phyloP scores from a whole-genome alignment of 768 basidiomycete genomes.

The Crucibulum laeve region DNA sequence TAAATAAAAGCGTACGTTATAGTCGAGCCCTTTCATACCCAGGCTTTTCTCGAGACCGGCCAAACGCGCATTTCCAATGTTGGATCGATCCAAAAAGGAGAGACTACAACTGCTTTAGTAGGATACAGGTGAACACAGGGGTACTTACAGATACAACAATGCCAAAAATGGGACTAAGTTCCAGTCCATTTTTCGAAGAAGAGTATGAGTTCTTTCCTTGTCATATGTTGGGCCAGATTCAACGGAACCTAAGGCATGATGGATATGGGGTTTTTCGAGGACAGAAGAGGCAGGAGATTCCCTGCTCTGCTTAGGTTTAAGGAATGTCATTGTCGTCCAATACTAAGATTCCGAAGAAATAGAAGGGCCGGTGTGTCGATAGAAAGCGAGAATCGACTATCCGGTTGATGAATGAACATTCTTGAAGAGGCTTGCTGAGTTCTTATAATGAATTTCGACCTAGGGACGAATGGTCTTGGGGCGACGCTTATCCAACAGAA shows the following conservation, averaged over 20 bases:
- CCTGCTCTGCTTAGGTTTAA: conserved; percentile 11
- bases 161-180: conserved; percentile 26
- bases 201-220: conserved; percentile 5
- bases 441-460: too few relatives aligned
- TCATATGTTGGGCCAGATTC: conserved; percentile 13
- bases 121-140: not conserved
- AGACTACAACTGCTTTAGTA: conserved; percentile 12
- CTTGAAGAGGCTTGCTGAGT: too few relatives aligned
- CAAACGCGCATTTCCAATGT: conserved; percentile 27
- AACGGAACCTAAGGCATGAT: conserved; percentile 3
- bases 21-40: conserved; percentile 21
- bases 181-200: conserved; percentile 26
- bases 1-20: conserved; percentile 14
- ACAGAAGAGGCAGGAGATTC: conserved; percentile 9
- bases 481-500: too few relatives aligned
- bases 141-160: conserved; percentile 22
- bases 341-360: too few relatives aligned
- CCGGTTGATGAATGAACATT: too few relatives aligned
- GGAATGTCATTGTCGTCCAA: conserved; percentile 14
- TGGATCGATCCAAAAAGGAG: conserved; percentile 26
- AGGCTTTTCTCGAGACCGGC: conserved; percentile 21
- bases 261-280: conserved; percentile 8
- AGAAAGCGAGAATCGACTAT: too few relatives aligned
- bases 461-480: too few relatives aligned
- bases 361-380: too few relatives aligned